Percentiles rank a stretch among this genome's conserved stretches.
phyloP scores from a whole-genome alignment of 257 asterid species.

The Vinca minor region DNA sequence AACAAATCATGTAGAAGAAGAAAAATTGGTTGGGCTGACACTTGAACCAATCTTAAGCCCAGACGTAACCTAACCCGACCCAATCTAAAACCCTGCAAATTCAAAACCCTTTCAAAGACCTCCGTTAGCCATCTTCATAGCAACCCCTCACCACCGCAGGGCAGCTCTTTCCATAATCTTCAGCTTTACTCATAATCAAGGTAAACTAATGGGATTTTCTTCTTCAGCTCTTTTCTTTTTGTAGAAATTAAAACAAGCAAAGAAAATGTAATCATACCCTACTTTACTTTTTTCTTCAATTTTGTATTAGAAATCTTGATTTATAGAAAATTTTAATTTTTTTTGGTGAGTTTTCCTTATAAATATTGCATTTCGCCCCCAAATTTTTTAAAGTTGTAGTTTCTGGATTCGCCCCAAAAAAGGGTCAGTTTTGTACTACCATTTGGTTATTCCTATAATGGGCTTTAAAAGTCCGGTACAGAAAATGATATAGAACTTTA shows the following conservation, averaged over 20 bases:
- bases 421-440: background rate
- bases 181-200: conserved; percentile 4
- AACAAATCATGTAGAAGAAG: no score
- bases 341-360: no score
- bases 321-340: no score
- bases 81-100: background rate
- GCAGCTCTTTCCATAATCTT: background rate
- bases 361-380: no score
- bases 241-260: background rate
- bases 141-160: background rate
- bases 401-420: no score
- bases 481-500: background rate
- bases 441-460: no score
- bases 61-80: background rate
- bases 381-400: no score
- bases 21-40: no score
- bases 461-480: background rate
- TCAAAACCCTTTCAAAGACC: background rate
- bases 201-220: background rate
- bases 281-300: background rate
- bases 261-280: background rate
- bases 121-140: background rate
- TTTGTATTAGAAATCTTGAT: background rate
- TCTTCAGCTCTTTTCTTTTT: background rate
- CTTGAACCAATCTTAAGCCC: no score